Evolutionary conservation across 1,284 basidiomycete species (phyloP), one percentile per base, ranked within the genome.

Genomic region (Rhodofomes roseus): DNA sequence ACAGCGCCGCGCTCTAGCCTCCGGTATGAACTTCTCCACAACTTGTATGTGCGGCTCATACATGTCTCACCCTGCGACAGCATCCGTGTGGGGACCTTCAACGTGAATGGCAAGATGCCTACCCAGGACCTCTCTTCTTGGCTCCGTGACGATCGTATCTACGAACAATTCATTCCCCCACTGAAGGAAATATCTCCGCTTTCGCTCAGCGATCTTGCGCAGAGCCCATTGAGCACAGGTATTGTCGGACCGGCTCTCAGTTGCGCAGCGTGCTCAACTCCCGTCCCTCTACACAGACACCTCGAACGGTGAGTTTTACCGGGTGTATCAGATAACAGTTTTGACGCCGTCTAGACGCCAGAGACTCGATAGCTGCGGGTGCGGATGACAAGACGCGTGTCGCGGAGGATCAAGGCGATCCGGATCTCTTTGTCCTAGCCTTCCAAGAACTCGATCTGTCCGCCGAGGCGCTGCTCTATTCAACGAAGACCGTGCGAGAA

Each of bases 401-500:
- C 62, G 22, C 56, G 27, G 55, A 60, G 8, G 72, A 76, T 22
- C 70, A 77, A 37, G 62, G 65, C 7, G 81, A 82, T 62, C 84
- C 87, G 18, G 90, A 92, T 68, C 62, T 92, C 12, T 69, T 90
- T 25, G 84, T 89, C 12, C 70, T 91, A 4, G 88, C 82, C 1
- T 90, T 92, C 64, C 90, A 92, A 71, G 90, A 92, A 67, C 73
- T 92, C 2, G 90, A 92, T 69, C 76, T 86, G 1, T 91, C 89
- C 0, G 78, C 89, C 0, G 89, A 89, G 70, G 88, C 90, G 8
- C 74, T 92, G 56, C 68, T 92, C 0, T 90, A 90, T 62, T 78
- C 84, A 0, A 80, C 82, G 0, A 83, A 80, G 44, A 83, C 83
- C 0, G 64, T 75, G 6, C 80, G 81, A 62, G 90, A 90, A 67